phyloP scores from a whole-genome alignment of 148 eudicot species.

The Vaccinium vitisidaea region DNA sequence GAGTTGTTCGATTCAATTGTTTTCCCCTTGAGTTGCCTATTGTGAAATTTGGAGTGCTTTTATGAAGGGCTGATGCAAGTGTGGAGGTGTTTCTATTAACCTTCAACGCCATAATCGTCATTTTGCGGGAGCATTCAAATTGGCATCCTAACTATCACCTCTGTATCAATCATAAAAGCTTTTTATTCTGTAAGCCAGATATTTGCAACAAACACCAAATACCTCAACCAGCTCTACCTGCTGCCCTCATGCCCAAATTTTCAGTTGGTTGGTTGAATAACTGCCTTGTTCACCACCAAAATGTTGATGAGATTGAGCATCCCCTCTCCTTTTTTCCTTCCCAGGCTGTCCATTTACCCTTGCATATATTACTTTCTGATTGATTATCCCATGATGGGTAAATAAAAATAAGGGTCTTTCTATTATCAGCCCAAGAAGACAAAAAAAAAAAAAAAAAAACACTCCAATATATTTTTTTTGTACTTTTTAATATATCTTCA shows the following conservation, averaged over 20 bases:
- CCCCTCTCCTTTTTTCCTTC: neutral
- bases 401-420: neutral
- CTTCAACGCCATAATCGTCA: neutral
- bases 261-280: neutral
- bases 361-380: neutral
- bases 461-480: too few species aligned
- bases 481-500: too few species aligned
- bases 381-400: neutral
- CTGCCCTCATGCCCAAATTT: neutral
- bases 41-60: neutral
- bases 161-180: neutral
- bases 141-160: neutral
- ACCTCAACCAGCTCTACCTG: neutral
- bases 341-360: neutral
- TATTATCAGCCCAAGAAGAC: too few species aligned
- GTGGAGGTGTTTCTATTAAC: neutral
- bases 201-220: neutral
- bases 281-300: neutral
- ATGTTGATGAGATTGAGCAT: neutral
- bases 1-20: neutral
- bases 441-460: too few species aligned
- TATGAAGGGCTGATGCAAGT: neutral
- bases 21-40: neutral
- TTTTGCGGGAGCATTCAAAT: neutral
- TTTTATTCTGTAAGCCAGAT: neutral